Conservation (phyloP, 768 basidiomycete genomes). For the Suillus paluster region DNA sequence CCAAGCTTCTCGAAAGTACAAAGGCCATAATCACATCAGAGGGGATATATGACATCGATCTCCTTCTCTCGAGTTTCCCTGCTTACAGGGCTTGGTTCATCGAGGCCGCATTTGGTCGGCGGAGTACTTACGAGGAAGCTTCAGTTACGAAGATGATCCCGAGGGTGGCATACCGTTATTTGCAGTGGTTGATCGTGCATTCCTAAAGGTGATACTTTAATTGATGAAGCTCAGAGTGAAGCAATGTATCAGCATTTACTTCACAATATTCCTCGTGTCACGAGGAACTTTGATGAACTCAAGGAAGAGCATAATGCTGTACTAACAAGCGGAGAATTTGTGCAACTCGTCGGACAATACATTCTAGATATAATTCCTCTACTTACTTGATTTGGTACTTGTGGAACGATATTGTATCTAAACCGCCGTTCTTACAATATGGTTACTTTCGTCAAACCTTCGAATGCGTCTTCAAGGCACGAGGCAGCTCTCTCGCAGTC, state of each 20-base stretch:
- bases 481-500: conserved; percentile 77
- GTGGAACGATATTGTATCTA: neutral
- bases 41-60: conserved; percentile 79
- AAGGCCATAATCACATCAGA: conserved; percentile 68
- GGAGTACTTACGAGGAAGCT: conserved; percentile 50
- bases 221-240: conserved; percentile 66
- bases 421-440: neutral
- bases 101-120: conserved; percentile 59
- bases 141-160: conserved; percentile 49
- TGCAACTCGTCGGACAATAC: conserved; percentile 49
- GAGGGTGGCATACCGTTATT: conserved; percentile 37
- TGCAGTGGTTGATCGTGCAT: conserved; percentile 76
- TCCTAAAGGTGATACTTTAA: conserved; percentile 71
- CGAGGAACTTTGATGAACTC: conserved; percentile 45
- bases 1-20: conserved; percentile 46
- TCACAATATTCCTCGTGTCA: conserved; percentile 28
- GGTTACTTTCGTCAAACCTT: conserved; percentile 24
- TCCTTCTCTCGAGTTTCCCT: conserved; percentile 66
- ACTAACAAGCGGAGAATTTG: conserved; percentile 46
- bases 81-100: conserved; percentile 75
- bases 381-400: neutral
- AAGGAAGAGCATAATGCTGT: conserved; percentile 60
- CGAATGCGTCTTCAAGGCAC: conserved; percentile 65
- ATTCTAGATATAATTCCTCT: conserved; percentile 24
- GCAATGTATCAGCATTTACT: conserved; percentile 60